These are phyloP conservation scores for Boletus semigastroideus DNA, from an alignment of 1,284 basidiomycete genomes.

Conservation along the genomic window DNA sequence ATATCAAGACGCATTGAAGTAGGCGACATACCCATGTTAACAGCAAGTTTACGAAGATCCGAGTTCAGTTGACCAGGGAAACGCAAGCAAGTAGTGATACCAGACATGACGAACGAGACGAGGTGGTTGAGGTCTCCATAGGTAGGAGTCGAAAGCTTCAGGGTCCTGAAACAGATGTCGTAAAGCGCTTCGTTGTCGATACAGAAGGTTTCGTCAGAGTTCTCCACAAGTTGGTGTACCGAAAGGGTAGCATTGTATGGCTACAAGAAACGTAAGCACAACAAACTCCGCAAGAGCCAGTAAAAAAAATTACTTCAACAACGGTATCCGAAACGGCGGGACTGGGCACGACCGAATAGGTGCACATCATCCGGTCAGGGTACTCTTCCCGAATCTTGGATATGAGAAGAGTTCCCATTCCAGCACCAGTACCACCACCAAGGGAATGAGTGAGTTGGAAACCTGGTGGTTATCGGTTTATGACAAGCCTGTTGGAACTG, in stretches of 20 bases:
- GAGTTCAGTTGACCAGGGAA: slow-evolving; percentile 99
- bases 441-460: slow-evolving; percentile 98
- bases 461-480: slow-evolving; percentile 42
- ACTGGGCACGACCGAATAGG: slow-evolving; percentile 93
- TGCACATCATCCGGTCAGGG: slow-evolving; percentile 96
- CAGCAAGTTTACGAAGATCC: slow-evolving; percentile 93
- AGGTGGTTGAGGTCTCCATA: slow-evolving; percentile 98
- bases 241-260: slow-evolving; percentile 96
- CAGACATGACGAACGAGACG: slow-evolving; percentile 97
- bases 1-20: neutral
- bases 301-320: slow-evolving; percentile 65
- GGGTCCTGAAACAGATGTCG: slow-evolving; percentile 96
- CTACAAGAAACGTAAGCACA: slow-evolving; percentile 36
- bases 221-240: slow-evolving; percentile 94
- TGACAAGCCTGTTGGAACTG: neutral
- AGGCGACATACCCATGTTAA: slow-evolving; percentile 86
- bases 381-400: slow-evolving; percentile 93
- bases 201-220: slow-evolving; percentile 95
- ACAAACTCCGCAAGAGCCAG: neutral
- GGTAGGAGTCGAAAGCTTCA: slow-evolving; percentile 91
- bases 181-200: slow-evolving; percentile 98
- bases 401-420: slow-evolving; percentile 89
- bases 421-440: slow-evolving; percentile 95
- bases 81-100: slow-evolving; percentile 92
- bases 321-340: slow-evolving; percentile 98